These are phyloP conservation scores for Calonectria pseudoreteaudii DNA, from an alignment of 2,329 filamentous ascomycete species.

Conservation along the genomic window DNA sequence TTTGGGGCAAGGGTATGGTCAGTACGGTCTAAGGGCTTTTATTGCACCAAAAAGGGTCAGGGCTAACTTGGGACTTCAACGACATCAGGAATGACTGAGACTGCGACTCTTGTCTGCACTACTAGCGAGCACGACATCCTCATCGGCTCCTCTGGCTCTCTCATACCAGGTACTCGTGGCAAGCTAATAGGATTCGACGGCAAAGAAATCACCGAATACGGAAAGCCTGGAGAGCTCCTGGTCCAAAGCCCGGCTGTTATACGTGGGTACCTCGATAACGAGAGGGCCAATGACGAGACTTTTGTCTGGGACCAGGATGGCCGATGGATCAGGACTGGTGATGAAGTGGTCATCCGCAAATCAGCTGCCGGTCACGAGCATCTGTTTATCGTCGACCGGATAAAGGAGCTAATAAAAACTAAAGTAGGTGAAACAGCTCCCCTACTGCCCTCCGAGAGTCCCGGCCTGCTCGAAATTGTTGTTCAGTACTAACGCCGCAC, in stretches of 20 bases:
- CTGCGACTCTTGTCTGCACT: constrained; percentile 73
- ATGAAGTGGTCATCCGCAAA: constrained; percentile 79
- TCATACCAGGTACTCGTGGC: constrained; percentile 72
- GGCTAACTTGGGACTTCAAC: neutral
- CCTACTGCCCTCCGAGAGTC: too few relatives aligned
- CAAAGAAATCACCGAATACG: constrained; percentile 72
- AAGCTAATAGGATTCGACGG: constrained; percentile 76
- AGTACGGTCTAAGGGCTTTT: neutral
- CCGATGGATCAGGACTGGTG: constrained; percentile 85
- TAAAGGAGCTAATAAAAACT: constrained; percentile 80
- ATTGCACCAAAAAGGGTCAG: accelerated
- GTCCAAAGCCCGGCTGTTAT: constrained; percentile 82
- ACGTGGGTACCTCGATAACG: constrained; percentile 88
- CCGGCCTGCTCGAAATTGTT: too few relatives aligned
- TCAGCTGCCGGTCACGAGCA: constrained; percentile 79
- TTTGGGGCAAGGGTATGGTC: constrained; percentile 80
- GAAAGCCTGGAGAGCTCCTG: constrained; percentile 59
- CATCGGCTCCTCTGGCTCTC: constrained; percentile 75
- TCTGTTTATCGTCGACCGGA: constrained; percentile 83
- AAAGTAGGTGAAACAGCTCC: constrained; percentile 64
- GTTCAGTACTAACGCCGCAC: neutral
- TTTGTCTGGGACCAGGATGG: constrained; percentile 76
- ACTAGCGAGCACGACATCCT: constrained; percentile 70
- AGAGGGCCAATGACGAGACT: constrained; percentile 83
- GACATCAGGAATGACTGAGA: constrained; percentile 76